Conservation (phyloP, 768 basidiomycete genomes). For the Mycena epipterygia region DNA sequence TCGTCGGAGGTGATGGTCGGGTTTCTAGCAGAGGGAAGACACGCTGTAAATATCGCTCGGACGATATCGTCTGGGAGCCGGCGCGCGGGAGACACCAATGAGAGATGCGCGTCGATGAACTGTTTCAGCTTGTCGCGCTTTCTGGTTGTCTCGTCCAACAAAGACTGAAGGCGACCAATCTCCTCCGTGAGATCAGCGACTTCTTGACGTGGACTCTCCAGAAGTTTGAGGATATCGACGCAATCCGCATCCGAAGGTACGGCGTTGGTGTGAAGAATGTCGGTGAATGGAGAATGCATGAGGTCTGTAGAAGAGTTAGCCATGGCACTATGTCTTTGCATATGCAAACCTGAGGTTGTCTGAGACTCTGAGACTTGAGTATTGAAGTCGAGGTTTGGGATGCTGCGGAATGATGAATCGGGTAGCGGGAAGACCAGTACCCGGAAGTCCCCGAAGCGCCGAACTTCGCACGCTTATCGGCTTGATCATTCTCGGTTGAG, state of each 20-base stretch:
- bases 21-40: slow-evolving; percentile 23
- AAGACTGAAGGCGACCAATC: neutral
- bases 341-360: too few species aligned
- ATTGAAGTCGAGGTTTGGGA: too few species aligned
- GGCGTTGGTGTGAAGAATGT: neutral
- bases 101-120: slow-evolving; percentile 28
- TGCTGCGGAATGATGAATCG: too few species aligned
- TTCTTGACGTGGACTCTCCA: neutral
- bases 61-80: slow-evolving; percentile 37
- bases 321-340: too few species aligned
- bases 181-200: neutral
- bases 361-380: too few species aligned
- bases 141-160: neutral
- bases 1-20: neutral
- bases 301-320: too few species aligned
- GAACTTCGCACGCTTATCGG: too few species aligned
- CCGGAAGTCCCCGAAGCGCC: too few species aligned
- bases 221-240: neutral
- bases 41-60: slow-evolving; percentile 37
- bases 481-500: too few species aligned
- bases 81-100: slow-evolving; percentile 12
- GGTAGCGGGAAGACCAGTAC: too few species aligned
- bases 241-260: neutral
- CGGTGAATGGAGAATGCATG: neutral
- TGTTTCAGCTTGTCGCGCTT: too few species aligned